A percentile compares a stretch with the other conserved stretches of the same genome.
These are phyloP conservation scores for Kalanchoe fedtschenkoi DNA, from an alignment of 164 flowering plant genomes.

Conservation along the genomic window DNA sequence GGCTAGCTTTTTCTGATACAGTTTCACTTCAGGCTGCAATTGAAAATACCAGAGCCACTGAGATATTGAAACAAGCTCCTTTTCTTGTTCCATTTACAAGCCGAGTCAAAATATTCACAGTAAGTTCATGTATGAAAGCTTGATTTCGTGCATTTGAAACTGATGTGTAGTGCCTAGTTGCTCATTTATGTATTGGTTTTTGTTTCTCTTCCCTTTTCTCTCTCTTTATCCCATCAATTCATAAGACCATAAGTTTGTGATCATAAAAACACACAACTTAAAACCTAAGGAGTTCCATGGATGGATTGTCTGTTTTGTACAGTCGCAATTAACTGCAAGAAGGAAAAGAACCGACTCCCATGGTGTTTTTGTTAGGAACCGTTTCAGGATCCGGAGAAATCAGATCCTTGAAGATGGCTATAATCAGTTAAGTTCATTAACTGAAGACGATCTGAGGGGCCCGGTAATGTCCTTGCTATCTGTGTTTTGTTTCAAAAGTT, in stretches of 20 bases:
- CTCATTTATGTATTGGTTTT: neutral
- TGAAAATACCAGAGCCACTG: conserved; percentile 69
- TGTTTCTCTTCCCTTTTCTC: neutral
- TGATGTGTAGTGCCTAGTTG: neutral
- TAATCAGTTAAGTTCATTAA: conserved; percentile 62
- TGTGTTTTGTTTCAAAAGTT: neutral
- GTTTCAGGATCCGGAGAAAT: conserved; percentile 80
- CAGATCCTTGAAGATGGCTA: conserved; percentile 92
- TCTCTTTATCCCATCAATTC: neutral
- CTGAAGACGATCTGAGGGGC: conserved; percentile 87
- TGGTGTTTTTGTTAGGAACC: conserved; percentile 47
- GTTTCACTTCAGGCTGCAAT: conserved; percentile 48
- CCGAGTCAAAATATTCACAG: conserved; percentile 84
- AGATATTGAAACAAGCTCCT: conserved; percentile 81
- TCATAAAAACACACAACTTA: neutral
- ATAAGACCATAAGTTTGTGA: neutral
- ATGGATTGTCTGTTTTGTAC: conserved; percentile 10
- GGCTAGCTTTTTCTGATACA: conserved; percentile 8
- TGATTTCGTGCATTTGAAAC: neutral
- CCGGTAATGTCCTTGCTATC: conserved; percentile 28
- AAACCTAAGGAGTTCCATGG: neutral
- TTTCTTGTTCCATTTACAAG: conserved; percentile 91
- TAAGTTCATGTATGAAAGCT: conserved; percentile 25
- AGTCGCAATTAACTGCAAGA: conserved; percentile 70
- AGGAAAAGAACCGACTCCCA: conserved; percentile 54